Evolutionary conservation across 2,329 filamentous ascomycete genomes (phyloP), one percentile per base, ranked within the genome.

Genomic region (Colletotrichum coccodes): DNA sequence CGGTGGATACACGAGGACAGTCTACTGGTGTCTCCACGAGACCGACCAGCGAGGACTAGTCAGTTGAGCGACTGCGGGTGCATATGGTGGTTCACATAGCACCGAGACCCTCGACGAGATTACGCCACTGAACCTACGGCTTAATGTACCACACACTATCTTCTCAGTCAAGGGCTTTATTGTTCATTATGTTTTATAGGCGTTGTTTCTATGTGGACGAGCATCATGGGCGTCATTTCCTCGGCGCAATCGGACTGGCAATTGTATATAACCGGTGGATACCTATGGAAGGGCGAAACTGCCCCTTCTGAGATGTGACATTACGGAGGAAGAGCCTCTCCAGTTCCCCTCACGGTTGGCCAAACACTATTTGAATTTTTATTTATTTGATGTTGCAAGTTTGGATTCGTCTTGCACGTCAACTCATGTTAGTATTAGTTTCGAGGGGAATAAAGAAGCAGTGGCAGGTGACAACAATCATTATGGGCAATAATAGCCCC

Each of bases 61-160:
- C 81, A 86, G 56, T 77, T 87, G 63, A 87, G 83, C 64, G 79
- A 83, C 40, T 89, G 86, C 62, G 85, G 84, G 9, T 89, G 86
- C 71, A 79, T 86, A 71, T 88, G 86, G 86, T 86, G 82, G 78
- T 77, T 83, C 54, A 82, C 79, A 60, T 87, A 56, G 42, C 38
- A 28, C 32, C 14, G 6, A 34, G 6, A 36, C 12, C 4, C 6
- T 26, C 23, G 21, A 40, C 16, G 18, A 52, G 23, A 4, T 47
- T 4, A 38, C 38, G 46, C n/a, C 6, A 21, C 42, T 36, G 23
- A 50, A 49, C 21, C 30, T 56, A 44, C 16, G 40, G 58, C 26
- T 40, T 50, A 63, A 57, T 63, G 50, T 63, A 42, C 40, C 63
- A 50, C 11, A 9, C 49, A 49, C 40, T 14, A 40, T 63, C 7